These are phyloP conservation scores for Rhynchospora pubera DNA, from an alignment of 176 grass and related monocot species.

Conservation along the genomic window DNA sequence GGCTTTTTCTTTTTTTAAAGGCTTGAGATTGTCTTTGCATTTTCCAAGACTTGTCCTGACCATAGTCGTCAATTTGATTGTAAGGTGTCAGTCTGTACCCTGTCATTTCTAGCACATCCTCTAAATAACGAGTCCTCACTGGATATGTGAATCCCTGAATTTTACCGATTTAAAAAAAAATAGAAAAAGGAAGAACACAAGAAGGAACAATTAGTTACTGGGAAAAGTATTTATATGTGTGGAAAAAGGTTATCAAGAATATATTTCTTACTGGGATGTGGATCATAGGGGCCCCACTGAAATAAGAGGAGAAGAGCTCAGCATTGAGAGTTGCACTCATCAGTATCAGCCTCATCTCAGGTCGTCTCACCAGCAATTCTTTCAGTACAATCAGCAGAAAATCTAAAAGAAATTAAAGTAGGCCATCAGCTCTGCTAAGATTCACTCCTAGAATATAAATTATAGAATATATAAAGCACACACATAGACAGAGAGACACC, in stretches of 20 bases:
- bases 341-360: constrained; percentile 83
- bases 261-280: constrained; percentile 79
- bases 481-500: constrained; percentile 37
- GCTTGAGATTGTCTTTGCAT: constrained; percentile 88
- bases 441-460: background rate
- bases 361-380: constrained; percentile 74
- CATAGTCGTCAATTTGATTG: constrained; percentile 99
- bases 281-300: constrained; percentile 85
- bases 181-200: background rate
- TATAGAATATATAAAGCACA: background rate
- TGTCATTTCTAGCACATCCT: constrained; percentile 85
- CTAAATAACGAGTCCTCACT: constrained; percentile 73
- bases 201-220: background rate
- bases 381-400: constrained; percentile 99
- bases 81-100: constrained; percentile 77
- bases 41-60: constrained; percentile 98
- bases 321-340: constrained; percentile 99
- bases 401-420: constrained; percentile 46
- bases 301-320: constrained; percentile 96
- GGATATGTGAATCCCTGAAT: constrained; percentile 93
- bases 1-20: constrained; percentile 77
- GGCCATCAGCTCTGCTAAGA: constrained; percentile 10
- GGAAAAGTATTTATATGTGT: background rate
- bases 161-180: background rate
- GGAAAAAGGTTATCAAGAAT: background rate